Evolutionary conservation across 768 basidiomycete species (phyloP), one percentile per base, ranked within the genome.

Genomic region (Crepidotus variabilis): DNA sequence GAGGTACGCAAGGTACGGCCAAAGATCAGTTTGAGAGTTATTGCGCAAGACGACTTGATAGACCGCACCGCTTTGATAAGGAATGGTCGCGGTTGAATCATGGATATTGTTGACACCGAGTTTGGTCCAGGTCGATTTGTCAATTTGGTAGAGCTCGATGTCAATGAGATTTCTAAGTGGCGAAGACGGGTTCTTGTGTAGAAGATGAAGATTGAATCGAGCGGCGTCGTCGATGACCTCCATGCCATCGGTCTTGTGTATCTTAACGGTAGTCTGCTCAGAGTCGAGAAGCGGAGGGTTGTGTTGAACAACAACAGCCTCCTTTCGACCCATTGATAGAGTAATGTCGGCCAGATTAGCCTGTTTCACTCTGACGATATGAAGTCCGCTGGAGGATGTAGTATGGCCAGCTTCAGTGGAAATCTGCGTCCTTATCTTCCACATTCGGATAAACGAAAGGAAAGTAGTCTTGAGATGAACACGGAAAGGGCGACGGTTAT

Each of bases 1-100:
- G 80, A 86, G 81, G 64, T 81, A 84, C 1, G 77, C 76, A 33
- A 86, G 72, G 64, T 83, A 84, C 32, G 85, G 83, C 84, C 84
- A 86, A 24, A 86, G 75, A 63, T 82, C 78, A 55, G 67, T 60
- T 59, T 77, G 73, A 1, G 84, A 76, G 35, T 71, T 65, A 59
- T 86, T 85, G 57, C 72, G 76, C 21, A 86, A 65, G 34, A 77
- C 69, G 48, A 85, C 69, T 35, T 72, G 68, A 57, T 82, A 85
- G 18, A 80, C 71, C 47, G 76, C 66, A 28, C 69, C 69, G 57
- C 69, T 66, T 51, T 77, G 69, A 61, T 76, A 76, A 14, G 69
- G 65, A 39, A 86, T 73, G 23, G 73, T 72, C n/a, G 79, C 81
- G 47, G 74, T 74, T 32, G 79, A 80, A 52, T 80, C 59, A 24